Percentiles rank a stretch among this genome's conserved stretches.
Evolutionary conservation across 2,329 filamentous ascomycete genomes (phyloP).

Genomic region (Colletotrichum siamense): DNA sequence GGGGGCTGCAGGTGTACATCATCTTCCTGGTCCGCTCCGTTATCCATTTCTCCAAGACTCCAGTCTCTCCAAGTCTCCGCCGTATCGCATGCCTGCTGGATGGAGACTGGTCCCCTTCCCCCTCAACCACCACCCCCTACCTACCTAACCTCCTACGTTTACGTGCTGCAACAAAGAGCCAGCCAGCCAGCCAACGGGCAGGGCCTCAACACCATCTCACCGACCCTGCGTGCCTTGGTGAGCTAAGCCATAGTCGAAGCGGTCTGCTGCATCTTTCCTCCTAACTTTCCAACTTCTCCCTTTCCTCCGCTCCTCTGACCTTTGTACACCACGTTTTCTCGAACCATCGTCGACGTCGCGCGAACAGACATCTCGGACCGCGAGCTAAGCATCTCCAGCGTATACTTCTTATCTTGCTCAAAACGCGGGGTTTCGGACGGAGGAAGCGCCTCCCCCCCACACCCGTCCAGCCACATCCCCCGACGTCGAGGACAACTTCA

Average conservation of each 20-base stretch:
- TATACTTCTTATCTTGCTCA: conserved; percentile 16
- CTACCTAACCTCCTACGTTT: background rate
- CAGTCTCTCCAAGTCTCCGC: background rate
- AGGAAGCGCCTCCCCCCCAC: conserved; percentile 14
- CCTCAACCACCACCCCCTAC: background rate
- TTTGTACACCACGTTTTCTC: background rate
- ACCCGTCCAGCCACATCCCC: conserved; percentile 9
- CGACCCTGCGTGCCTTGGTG: conserved; percentile 18
- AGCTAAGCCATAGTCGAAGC: conserved; percentile 15
- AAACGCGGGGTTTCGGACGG: conserved; percentile 23
- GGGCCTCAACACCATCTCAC: conserved; percentile 21
- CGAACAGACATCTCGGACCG: conserved; percentile 21
- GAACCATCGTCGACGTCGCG: conserved; percentile 2
- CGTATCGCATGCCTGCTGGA: conserved; percentile 7
- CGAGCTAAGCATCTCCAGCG: conserved; percentile 13
- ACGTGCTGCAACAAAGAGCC: conserved; percentile 10
- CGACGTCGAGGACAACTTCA: background rate
- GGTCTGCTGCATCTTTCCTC: conserved; percentile 6
- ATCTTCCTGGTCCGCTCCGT: background rate
- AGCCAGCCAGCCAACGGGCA: conserved; percentile 12
- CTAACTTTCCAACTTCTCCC: background rate
- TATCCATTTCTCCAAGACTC: background rate
- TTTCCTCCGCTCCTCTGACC: background rate
- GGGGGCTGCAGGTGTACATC: conserved; percentile 11
- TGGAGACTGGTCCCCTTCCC: background rate